These are phyloP conservation scores for Daldinia sp. DNA, from an alignment of 2,329 filamentous ascomycete genomes.

Conservation along the genomic window DNA sequence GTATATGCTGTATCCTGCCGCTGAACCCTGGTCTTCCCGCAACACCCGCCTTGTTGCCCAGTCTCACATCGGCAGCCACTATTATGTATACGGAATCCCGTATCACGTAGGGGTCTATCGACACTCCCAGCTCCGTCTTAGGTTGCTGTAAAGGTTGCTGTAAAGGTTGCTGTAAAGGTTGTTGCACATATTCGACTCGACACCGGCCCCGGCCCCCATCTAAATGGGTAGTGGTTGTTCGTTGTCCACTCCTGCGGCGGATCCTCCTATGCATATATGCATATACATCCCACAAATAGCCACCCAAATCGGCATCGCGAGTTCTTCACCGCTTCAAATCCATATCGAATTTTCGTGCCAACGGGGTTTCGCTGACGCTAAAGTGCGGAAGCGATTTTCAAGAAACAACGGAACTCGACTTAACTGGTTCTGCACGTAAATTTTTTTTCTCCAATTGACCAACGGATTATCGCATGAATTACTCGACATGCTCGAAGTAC, in stretches of 20 bases:
- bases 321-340: constrained; percentile 41
- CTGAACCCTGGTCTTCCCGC: constrained; percentile 34
- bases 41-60: constrained; percentile 28
- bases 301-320: constrained; percentile 42
- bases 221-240: constrained; percentile 38
- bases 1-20: constrained; percentile 21
- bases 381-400: constrained; percentile 35
- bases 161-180: too few species aligned
- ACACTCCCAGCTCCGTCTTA: constrained; percentile 31
- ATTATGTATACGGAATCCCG: too few species aligned
- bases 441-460: constrained; percentile 35
- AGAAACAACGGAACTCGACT: constrained; percentile 20
- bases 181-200: constrained; percentile 25
- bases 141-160: too few species aligned
- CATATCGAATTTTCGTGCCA: constrained; percentile 31
- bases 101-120: constrained; percentile 25
- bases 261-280: constrained; percentile 28
- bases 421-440: constrained; percentile 26
- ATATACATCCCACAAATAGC: constrained; percentile 34
- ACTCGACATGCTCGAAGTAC: constrained; percentile 7
- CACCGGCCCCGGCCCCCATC: constrained; percentile 15
- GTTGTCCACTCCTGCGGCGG: constrained; percentile 32
- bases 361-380: constrained; percentile 24
- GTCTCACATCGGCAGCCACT: constrained; percentile 39
- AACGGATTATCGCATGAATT: constrained; percentile 28